phyloP scores from a whole-genome alignment of 371 early-diverging fungal species.

The Zancudomyces culisetae region DNA sequence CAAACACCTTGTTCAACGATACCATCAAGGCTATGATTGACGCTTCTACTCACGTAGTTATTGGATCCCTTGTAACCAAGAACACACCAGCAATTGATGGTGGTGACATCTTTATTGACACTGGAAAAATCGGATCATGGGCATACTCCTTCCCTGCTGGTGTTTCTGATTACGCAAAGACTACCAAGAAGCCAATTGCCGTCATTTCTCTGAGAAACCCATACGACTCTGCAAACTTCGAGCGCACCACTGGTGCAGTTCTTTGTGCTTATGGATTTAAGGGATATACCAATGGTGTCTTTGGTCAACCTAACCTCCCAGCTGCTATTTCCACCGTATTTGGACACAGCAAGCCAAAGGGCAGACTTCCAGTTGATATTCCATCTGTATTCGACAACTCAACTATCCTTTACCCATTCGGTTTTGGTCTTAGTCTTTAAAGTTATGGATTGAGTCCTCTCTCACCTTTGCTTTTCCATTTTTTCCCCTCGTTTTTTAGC shows the following conservation, averaged over 20 bases:
- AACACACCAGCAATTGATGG: neutral
- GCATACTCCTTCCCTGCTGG: neutral
- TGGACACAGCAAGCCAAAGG: neutral
- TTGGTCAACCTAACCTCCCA: neutral
- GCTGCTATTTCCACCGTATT: neutral
- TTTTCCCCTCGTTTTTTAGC: no score
- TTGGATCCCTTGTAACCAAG: neutral
- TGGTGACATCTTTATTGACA: neutral
- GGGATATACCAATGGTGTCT: neutral
- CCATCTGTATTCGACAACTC: neutral
- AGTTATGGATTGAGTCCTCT: neutral
- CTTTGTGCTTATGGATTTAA: slow-evolving; percentile 4
- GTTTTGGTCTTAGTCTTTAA: slow-evolving; percentile 1
- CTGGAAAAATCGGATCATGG: neutral
- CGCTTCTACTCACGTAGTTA: neutral
- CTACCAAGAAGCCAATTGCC: neutral
- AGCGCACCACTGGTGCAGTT: neutral
- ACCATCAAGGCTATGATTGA: neutral
- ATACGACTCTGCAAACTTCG: slow-evolving; percentile 3
- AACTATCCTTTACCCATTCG: neutral
- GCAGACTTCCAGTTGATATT: slow-evolving; percentile 3
- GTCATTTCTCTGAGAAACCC: slow-evolving; percentile 1
- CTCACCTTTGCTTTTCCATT: no score
- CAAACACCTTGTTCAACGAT: neutral
- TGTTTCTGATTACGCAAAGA: neutral